phyloP scores from a whole-genome alignment of 306 rosid species.

The Lithocarpus polystachyus region DNA sequence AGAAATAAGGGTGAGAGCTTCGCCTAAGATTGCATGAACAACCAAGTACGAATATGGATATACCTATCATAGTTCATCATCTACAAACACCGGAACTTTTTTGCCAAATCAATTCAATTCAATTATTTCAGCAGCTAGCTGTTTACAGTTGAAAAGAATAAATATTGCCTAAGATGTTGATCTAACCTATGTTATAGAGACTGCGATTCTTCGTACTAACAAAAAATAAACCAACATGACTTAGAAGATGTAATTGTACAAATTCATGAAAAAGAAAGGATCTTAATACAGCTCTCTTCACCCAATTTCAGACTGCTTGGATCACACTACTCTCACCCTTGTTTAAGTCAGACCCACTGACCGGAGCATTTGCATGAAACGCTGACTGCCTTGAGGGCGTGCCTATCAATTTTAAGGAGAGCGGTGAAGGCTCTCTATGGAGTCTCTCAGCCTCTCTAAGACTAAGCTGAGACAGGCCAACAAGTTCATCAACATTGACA shows the following conservation, averaged over 20 bases:
- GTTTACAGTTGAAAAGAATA: slow-evolving; percentile 87
- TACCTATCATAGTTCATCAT: background rate
- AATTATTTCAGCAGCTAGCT: slow-evolving; percentile 45
- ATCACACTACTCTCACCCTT: slow-evolving; percentile 59
- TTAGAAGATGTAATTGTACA: slow-evolving; percentile 43
- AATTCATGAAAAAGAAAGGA: slow-evolving; percentile 23
- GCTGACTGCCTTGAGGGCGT: slow-evolving; percentile 94
- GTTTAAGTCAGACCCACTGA: slow-evolving; percentile 51
- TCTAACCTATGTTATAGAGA: slow-evolving; percentile 69
- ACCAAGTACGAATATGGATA: background rate
- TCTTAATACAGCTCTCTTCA: slow-evolving; percentile 26
- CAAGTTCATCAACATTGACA: slow-evolving; percentile 82
- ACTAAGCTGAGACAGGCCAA: slow-evolving; percentile 89
- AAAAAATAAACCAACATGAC: background rate
- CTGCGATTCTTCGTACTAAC: slow-evolving; percentile 35
- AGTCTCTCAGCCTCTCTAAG: slow-evolving; percentile 46
- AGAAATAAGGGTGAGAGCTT: background rate
- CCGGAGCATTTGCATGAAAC: slow-evolving; percentile 79
- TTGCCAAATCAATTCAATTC: slow-evolving; percentile 31
- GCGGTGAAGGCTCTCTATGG: slow-evolving; percentile 61
- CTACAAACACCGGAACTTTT: slow-evolving; percentile 22
- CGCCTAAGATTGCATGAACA: background rate
- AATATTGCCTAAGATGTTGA: slow-evolving; percentile 47
- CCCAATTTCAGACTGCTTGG: slow-evolving; percentile 58
- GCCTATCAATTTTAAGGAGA: slow-evolving; percentile 67